phyloP scores from a whole-genome alignment of 208 protist genomes.

The Leishmania amazonensis region DNA sequence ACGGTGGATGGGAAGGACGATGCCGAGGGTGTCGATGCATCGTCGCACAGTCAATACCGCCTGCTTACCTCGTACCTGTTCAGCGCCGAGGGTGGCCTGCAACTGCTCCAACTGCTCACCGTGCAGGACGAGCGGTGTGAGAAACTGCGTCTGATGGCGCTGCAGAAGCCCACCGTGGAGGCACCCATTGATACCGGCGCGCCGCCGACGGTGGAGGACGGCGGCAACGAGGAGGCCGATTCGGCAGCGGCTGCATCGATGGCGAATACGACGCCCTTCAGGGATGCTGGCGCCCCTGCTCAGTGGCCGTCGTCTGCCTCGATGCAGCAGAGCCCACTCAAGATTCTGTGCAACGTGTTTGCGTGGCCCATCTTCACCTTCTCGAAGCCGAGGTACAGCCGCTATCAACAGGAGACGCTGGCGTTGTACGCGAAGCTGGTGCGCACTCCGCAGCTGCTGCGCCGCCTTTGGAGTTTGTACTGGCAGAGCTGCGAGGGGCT shows the following conservation, averaged over 20 bases:
- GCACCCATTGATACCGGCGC: constrained; percentile 1
- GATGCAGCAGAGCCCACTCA: constrained; percentile 40
- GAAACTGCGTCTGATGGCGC: constrained; percentile 24
- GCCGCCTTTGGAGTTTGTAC: constrained; percentile 72
- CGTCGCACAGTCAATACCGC: constrained; percentile 25
- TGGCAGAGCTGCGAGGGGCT: constrained; percentile 46
- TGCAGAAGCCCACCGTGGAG: constrained; percentile 26
- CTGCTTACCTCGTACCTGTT: constrained; percentile 63
- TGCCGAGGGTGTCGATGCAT: background rate
- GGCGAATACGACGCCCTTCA: background rate
- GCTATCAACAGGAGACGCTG: constrained; percentile 53
- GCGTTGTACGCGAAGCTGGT: constrained; percentile 70
- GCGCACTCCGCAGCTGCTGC: constrained; percentile 54
- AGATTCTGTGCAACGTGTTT: constrained; percentile 73
- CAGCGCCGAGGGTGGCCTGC: constrained; percentile 63
- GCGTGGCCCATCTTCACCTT: constrained; percentile 83
- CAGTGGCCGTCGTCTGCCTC: constrained; percentile 22
- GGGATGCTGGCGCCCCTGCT: background rate
- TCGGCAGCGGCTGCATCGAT: background rate
- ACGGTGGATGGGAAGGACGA: background rate
- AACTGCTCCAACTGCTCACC: constrained; percentile 49
- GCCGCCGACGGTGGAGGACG: background rate
- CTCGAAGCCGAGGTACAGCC: constrained; percentile 24
- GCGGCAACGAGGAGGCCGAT: background rate
- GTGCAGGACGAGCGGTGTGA: constrained; percentile 19